Conservation (phyloP, 192 early-diverging fungal species). For the Geranomyces variabilis region DNA sequence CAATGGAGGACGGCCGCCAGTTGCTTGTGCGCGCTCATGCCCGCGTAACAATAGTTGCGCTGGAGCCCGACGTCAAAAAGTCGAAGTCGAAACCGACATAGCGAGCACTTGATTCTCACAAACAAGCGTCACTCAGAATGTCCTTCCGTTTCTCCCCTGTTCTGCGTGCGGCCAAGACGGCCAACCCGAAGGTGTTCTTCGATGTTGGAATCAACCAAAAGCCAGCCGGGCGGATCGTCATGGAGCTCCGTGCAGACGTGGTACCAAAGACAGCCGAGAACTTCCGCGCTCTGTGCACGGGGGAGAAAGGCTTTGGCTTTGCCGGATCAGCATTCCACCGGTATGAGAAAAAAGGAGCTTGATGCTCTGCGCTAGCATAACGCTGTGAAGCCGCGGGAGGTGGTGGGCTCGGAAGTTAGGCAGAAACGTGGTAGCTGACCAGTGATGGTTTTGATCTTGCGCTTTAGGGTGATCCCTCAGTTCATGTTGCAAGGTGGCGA, state of each 20-base stretch:
- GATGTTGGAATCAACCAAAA: constrained; percentile 61
- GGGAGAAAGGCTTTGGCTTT: constrained; percentile 84
- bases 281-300: constrained; percentile 94
- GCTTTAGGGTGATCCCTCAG: constrained; percentile 61
- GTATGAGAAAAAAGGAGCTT: too few relatives aligned
- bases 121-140: background rate
- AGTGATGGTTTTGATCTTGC: too few relatives aligned
- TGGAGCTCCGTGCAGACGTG: constrained; percentile 53
- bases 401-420: too few relatives aligned
- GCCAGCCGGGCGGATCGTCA: constrained; percentile 54
- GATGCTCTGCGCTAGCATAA: too few relatives aligned
- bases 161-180: constrained; percentile 4
- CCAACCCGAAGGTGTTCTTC: constrained; percentile 66
- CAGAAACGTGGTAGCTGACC: too few relatives aligned
- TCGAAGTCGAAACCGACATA: too few relatives aligned
- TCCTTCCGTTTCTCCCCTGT: constrained; percentile 16
- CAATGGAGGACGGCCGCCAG: too few relatives aligned
- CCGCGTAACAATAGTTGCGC: too few relatives aligned
- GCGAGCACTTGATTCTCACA: too few relatives aligned
- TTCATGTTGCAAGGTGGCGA: constrained; percentile 78
- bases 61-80: too few relatives aligned
- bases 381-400: too few relatives aligned
- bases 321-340: constrained; percentile 81
- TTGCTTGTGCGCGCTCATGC: too few relatives aligned
- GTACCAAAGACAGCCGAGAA: constrained; percentile 79